These are phyloP conservation scores for Kodamaea sagamina DNA, from an alignment of 805 yeast genomes.

Conservation along the genomic window DNA sequence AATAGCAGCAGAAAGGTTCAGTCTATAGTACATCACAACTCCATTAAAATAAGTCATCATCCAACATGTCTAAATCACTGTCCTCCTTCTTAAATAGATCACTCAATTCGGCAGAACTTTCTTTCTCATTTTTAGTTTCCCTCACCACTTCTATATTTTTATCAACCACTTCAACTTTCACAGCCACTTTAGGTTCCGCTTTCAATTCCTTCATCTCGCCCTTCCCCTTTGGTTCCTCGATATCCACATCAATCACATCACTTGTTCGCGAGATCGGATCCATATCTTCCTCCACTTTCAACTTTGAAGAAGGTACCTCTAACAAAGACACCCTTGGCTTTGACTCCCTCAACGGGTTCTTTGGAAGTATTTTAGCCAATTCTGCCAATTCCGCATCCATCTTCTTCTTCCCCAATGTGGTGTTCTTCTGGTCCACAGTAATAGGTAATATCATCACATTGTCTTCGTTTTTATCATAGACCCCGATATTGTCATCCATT, in stretches of 20 bases:
- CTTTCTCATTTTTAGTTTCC: neutral
- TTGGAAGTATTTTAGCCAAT: constrained; percentile 11
- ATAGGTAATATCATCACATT: constrained; percentile 62
- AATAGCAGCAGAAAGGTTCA: too few species aligned
- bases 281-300: constrained; percentile 1
- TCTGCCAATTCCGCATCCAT: constrained; percentile 47
- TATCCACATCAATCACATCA: neutral
- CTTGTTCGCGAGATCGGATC: constrained; percentile 2
- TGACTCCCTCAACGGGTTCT: constrained; percentile 5
- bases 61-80: constrained; percentile 12
- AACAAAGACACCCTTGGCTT: neutral
- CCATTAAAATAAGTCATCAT: constrained; percentile 12
- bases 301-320: neutral
- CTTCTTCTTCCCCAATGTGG: constrained; percentile 62
- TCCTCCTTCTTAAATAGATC: constrained; percentile 10
- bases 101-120: constrained; percentile 4
- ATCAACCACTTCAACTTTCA: constrained; percentile 1
- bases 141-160: neutral
- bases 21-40: too few species aligned
- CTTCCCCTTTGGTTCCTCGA: constrained; percentile 8
- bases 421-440: constrained; percentile 67
- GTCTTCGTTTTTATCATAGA: constrained; percentile 45
- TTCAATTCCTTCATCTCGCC: constrained; percentile 14
- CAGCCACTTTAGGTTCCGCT: neutral
- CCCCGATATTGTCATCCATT: constrained; percentile 61